Percentiles rank a stretch among this genome's conserved stretches.
Evolutionary conservation across 139 green algal species (phyloP).

Genomic region (Ettlia oleoabundans): DNA sequence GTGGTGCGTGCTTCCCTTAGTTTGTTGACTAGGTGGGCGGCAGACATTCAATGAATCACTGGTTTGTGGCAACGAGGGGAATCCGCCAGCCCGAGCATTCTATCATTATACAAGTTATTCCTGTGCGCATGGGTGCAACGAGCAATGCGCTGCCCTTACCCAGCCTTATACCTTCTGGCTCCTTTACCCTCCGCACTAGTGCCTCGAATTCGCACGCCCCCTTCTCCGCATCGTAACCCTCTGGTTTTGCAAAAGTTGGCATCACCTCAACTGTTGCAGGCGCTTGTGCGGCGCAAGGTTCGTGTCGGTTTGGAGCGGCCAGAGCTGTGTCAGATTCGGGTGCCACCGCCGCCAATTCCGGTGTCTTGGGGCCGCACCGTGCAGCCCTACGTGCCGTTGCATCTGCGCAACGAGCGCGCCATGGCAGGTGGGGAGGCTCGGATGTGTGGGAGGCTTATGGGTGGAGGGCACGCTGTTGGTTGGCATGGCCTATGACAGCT

Average conservation of each 20-base stretch:
- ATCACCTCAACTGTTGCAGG: slow-evolving; percentile 37
- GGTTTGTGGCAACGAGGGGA: not conserved
- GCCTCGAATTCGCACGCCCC: too few species aligned
- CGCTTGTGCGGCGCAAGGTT: slow-evolving; percentile 70
- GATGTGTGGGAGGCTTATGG: not conserved
- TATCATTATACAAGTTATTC: too few species aligned
- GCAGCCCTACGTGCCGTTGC: slow-evolving; percentile 59
- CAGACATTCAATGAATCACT: not conserved
- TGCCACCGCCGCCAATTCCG: slow-evolving; percentile 76
- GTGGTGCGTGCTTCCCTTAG: not conserved
- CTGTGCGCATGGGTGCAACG: too few species aligned
- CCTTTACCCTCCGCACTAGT: too few species aligned
- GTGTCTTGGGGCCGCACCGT: slow-evolving; percentile 85
- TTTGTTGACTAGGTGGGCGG: not conserved
- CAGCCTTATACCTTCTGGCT: too few species aligned
- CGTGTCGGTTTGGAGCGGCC: slow-evolving; percentile 35
- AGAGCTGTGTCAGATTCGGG: slow-evolving; percentile 61
- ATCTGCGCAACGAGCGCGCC: not conserved
- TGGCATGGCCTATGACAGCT: too few species aligned
- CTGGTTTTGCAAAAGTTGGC: too few species aligned
- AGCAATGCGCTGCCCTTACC: too few species aligned
- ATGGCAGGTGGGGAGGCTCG: slow-evolving; percentile 10
- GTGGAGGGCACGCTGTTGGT: not conserved
- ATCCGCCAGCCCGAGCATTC: too few species aligned
- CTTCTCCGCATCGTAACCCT: too few species aligned